phyloP scores from a whole-genome alignment of 2,329 filamentous ascomycete genomes.

The Stemphylium beticola region DNA sequence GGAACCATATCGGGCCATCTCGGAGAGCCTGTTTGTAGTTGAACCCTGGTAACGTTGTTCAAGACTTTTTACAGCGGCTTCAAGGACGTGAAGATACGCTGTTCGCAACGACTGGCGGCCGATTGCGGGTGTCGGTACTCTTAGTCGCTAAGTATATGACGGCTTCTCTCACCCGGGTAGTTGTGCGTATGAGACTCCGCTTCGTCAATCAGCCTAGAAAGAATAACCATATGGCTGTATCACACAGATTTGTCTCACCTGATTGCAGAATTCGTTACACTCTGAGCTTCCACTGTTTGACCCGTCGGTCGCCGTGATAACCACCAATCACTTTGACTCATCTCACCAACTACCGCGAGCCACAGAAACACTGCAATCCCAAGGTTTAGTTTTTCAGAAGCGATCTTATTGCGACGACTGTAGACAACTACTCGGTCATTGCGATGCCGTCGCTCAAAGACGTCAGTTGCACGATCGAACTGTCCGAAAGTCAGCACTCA shows the following conservation, averaged over 20 bases:
- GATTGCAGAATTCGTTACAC: not conserved
- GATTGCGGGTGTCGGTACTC: not conserved
- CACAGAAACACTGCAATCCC: no score
- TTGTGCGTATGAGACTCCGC: not conserved
- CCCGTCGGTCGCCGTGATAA: not conserved
- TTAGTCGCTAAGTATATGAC: not conserved
- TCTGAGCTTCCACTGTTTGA: not conserved
- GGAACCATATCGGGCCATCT: not conserved
- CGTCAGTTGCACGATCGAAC: slow-evolving; percentile 59
- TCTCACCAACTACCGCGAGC: not conserved
- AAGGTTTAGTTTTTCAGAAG: not conserved
- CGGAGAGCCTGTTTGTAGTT: not conserved
- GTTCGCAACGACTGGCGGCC: not conserved
- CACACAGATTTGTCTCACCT: no score
- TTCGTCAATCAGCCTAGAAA: not conserved
- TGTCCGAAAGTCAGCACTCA: slow-evolving; percentile 47
- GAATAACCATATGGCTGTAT: not conserved
- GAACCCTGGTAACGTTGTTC: not conserved
- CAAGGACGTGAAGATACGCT: not conserved
- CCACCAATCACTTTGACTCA: not conserved
- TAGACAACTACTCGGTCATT: not conserved
- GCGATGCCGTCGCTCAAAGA: slow-evolving; percentile 62
- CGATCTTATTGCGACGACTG: not conserved
- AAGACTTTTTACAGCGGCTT: not conserved
- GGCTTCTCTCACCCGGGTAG: not conserved